Evolutionary conservation across 2,329 filamentous ascomycete genomes (phyloP).

Genomic region (Fusarium sp.): DNA sequence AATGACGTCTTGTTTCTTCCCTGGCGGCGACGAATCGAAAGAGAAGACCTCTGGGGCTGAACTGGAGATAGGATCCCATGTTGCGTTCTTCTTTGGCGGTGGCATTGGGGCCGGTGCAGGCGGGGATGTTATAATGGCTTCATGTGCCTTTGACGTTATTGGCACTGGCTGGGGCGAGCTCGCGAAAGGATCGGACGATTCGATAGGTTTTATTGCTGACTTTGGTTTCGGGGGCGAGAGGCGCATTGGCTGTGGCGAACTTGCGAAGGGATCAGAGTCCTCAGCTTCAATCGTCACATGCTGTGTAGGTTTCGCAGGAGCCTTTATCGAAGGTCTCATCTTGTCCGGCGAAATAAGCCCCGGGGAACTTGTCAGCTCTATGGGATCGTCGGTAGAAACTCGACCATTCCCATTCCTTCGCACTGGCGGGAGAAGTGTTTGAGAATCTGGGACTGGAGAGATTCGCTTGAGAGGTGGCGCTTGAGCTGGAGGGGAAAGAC

Average conservation of each 20-base stretch:
- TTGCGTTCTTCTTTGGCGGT: slow-evolving; percentile 28
- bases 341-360: slow-evolving; percentile 19
- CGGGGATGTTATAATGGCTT: slow-evolving; percentile 18
- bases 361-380: slow-evolving; percentile 57
- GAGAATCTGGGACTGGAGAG: slow-evolving; percentile 19
- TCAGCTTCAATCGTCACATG: slow-evolving; percentile 5
- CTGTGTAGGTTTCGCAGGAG: not conserved
- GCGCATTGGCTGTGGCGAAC: slow-evolving; percentile 47
- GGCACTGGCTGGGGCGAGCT: slow-evolving; percentile 22
- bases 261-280: slow-evolving; percentile 54
- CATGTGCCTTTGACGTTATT: slow-evolving; percentile 8
- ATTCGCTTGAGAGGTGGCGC: slow-evolving; percentile 34
- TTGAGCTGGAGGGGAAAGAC: slow-evolving; percentile 40
- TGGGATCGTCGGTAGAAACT: slow-evolving; percentile 43
- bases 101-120: slow-evolving; percentile 11
- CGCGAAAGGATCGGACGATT: slow-evolving; percentile 43
- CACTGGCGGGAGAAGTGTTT: slow-evolving; percentile 18
- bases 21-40: slow-evolving; percentile 37
- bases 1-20: slow-evolving; percentile 49
- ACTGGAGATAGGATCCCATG: slow-evolving; percentile 67
- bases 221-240: slow-evolving; percentile 6
- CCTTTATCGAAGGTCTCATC: not conserved
- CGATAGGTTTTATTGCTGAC: slow-evolving; percentile 6
- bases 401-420: slow-evolving; percentile 16
- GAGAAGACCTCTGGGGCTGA: slow-evolving; percentile 60